Evolutionary conservation across 192 early-diverging fungal species (phyloP).

Genomic region (Linnemannia hyalina): DNA sequence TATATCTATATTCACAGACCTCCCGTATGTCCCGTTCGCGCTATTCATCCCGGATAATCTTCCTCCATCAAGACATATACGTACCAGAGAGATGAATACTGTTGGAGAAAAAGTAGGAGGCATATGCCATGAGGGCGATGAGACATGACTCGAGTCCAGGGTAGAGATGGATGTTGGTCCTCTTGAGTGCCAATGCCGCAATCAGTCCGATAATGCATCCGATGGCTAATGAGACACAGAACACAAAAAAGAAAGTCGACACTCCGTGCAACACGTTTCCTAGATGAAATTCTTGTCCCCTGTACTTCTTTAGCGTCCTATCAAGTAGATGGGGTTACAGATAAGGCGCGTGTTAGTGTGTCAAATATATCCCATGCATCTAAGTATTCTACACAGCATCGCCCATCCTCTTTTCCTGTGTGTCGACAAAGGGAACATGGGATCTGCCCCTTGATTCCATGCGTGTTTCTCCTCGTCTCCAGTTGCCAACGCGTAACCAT

Average conservation of each 20-base stretch:
- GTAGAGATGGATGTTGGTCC: conserved; percentile 85
- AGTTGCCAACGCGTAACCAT: background rate
- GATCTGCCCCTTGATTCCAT: too few species aligned
- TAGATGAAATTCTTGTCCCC: conserved; percentile 77
- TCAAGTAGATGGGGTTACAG: too few species aligned
- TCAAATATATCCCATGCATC: too few species aligned
- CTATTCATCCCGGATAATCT: background rate
- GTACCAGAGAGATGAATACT: conserved; percentile 85
- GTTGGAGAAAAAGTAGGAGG: conserved; percentile 94
- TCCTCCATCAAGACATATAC: background rate
- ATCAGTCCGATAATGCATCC: conserved; percentile 84
- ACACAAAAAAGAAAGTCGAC: conserved; percentile 84
- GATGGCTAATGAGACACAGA: conserved; percentile 85
- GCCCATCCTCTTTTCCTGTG: too few species aligned
- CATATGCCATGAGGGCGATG: conserved; percentile 88
- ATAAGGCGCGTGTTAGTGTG: too few species aligned
- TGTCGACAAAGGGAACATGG: too few species aligned
- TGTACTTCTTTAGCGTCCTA: conserved; percentile 82
- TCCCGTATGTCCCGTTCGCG: background rate
- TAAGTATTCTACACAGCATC: too few species aligned
- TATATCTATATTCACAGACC: background rate
- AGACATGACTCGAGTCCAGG: conserved; percentile 91
- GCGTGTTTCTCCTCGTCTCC: too few species aligned
- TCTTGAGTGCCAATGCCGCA: conserved; percentile 89
- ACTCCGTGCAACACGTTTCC: conserved; percentile 73